Evolutionary conservation across 1,284 basidiomycete genomes (phyloP), one percentile per base, ranked within the genome.

Genomic region (Apiotrichum veenhuisii): DNA sequence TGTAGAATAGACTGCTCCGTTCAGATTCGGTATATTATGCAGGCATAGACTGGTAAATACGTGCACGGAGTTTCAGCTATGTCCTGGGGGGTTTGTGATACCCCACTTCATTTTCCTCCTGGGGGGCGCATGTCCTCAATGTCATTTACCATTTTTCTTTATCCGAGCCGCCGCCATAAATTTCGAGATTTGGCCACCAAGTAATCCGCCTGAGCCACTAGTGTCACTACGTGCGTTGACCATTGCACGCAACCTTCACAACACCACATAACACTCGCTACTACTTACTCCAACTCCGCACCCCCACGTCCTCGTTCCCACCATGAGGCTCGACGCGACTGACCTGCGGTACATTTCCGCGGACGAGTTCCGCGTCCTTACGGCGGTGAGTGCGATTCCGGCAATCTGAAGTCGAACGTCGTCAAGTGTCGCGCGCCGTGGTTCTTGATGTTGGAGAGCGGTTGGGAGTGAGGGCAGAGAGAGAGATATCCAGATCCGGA

Each of bases 291-390:
- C 15, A 17, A 38, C 15, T 38, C 37, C 3, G 14, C 30, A 22
- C n/a, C 18, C 30, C 46, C 8, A 30, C 44, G 30, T 17, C 18
- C 30, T 25, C 50, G 10, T 18, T 3, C 23, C 30, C 49, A 74
- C 26, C 55, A 95, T 98, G 92, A 94, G 91, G 81, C 83, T 97
- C 53, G 92, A 97, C 76, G 90, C 89, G 10, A 95, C 91, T 34
- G 95, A 98, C 79, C 81, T 98, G 63, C 82, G 96, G 72, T 98
- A 98, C 77, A 81, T 98, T 61, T 86, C 89, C 11, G 82, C 87
- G 26, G 94, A 98, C 59, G 93, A 97, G 74, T 98, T 98, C 77
- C 82, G 94, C 51, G 92, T 98, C 15, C 81, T 98, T 36, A 92
- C 91, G 25, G 91, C 95, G 48, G 92, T 96, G 71, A 52, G 85